Conservation (phyloP, 2,329 filamentous ascomycete genomes). For the Monosporascus ibericus region DNA sequence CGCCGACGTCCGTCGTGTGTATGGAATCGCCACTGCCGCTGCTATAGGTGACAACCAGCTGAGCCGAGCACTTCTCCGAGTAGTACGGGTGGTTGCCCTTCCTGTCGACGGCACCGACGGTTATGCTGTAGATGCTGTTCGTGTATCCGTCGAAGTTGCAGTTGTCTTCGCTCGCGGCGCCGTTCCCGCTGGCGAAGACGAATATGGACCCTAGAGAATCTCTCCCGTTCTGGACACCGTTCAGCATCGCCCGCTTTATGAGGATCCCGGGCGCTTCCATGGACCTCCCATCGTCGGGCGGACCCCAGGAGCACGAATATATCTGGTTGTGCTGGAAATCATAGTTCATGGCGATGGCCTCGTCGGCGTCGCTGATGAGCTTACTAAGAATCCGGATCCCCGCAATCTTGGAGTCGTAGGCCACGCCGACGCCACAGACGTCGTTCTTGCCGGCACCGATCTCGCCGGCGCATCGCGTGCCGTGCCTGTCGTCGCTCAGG, state of each 20-base stretch:
- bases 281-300: slow-evolving; percentile 82
- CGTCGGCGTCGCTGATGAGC: slow-evolving; percentile 84
- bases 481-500: slow-evolving; percentile 81
- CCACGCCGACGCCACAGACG: slow-evolving; percentile 91
- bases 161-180: slow-evolving; percentile 80
- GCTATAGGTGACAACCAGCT: slow-evolving; percentile 93
- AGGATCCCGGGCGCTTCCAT: slow-evolving; percentile 93
- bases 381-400: slow-evolving; percentile 91
- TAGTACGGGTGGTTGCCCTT: slow-evolving; percentile 89
- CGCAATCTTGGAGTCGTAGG: slow-evolving; percentile 84
- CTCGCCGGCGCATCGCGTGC: slow-evolving; percentile 91
- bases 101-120: slow-evolving; percentile 86
- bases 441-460: slow-evolving; percentile 88
- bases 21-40: slow-evolving; percentile 85
- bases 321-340: slow-evolving; percentile 88
- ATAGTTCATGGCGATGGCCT: slow-evolving; percentile 89
- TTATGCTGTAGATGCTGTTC: slow-evolving; percentile 98
- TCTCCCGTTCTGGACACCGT: slow-evolving; percentile 84
- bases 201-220: slow-evolving; percentile 82
- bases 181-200: slow-evolving; percentile 95
- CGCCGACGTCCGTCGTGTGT: slow-evolving; percentile 92
- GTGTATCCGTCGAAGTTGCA: slow-evolving; percentile 99
- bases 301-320: slow-evolving; percentile 98
- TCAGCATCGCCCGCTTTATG: slow-evolving; percentile 85
- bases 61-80: slow-evolving; percentile 91